Evolutionary conservation across 352 stramenopile species (phyloP).

Genomic region (Globisporangium perplexum): DNA sequence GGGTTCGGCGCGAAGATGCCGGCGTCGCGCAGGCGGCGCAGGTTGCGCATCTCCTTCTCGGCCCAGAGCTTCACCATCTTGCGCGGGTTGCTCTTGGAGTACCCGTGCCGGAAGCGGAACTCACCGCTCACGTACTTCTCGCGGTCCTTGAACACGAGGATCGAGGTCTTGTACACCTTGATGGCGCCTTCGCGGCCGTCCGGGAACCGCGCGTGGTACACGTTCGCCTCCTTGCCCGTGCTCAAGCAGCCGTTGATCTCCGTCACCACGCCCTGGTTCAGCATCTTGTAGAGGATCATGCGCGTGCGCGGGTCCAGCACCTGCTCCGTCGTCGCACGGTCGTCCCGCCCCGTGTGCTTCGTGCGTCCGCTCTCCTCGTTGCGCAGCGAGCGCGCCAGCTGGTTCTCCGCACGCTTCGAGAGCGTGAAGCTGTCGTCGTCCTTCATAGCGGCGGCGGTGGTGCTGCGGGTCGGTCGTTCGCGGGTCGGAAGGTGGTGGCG

Average conservation of each 20-base stretch:
- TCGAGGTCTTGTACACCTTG: conserved; percentile 86
- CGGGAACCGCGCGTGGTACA: conserved; percentile 94
- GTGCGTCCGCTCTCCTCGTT: conserved; percentile 68
- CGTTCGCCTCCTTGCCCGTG: conserved; percentile 99
- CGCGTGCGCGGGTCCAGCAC: conserved; percentile 97
- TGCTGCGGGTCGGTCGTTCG: too few relatives aligned
- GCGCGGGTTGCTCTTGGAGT: conserved; percentile 95
- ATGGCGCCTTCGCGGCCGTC: conserved; percentile 76
- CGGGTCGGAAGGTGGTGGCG: too few relatives aligned
- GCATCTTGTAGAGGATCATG: conserved; percentile 98
- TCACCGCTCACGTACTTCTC: conserved; percentile 99
- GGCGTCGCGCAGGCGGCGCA: conserved; percentile 88
- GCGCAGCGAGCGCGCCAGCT: conserved; percentile 67
- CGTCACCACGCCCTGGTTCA: conserved; percentile 94
- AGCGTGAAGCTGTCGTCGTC: conserved; percentile 63
- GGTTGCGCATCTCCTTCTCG: conserved; percentile 99
- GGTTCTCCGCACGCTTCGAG: conserved; percentile 77
- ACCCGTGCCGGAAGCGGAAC: conserved; percentile 96
- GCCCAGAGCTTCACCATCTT: conserved; percentile 99
- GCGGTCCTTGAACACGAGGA: conserved; percentile 99
- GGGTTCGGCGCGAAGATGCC: conserved; percentile 91
- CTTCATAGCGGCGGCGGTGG: conserved; percentile 24
- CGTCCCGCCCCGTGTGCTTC: conserved; percentile 94
- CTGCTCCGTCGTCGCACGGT: conserved; percentile 97
- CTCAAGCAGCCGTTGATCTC: conserved; percentile 98